These are phyloP conservation scores for Musa itinerans DNA, from an alignment of 176 grass and related monocot genomes.

Conservation along the genomic window DNA sequence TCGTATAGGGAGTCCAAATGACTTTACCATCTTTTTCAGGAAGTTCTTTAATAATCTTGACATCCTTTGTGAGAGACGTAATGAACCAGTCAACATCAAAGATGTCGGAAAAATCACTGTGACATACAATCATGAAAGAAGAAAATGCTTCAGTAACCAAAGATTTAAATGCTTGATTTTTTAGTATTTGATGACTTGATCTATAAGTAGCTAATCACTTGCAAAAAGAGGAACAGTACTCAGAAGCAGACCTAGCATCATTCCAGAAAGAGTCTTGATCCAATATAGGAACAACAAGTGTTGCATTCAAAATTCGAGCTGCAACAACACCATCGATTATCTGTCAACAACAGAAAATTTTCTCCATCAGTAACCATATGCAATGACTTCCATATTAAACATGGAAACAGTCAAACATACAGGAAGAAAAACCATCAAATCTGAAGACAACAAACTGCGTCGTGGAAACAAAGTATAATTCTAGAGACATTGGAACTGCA, in stretches of 20 bases:
- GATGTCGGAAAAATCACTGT: slow-evolving; percentile 81
- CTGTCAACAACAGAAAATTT: slow-evolving; percentile 34
- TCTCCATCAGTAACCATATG: slow-evolving; percentile 1
- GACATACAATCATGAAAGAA: neutral
- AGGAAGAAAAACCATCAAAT: neutral
- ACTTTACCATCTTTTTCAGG: slow-evolving; percentile 50
- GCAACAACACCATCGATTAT: slow-evolving; percentile 96
- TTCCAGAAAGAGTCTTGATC: slow-evolving; percentile 96
- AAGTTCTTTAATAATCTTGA: slow-evolving; percentile 66
- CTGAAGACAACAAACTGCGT: neutral
- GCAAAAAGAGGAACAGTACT: neutral
- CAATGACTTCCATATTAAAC: neutral
- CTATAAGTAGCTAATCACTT: neutral
- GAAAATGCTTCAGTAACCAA: neutral
- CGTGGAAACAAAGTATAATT: neutral
- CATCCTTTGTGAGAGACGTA: slow-evolving; percentile 63
- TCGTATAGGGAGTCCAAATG: slow-evolving; percentile 49
- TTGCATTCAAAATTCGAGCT: slow-evolving; percentile 79
- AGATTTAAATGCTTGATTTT: neutral
- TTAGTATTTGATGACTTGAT: neutral
- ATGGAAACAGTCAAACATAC: neutral
- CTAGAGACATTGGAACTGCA: neutral
- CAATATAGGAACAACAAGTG: slow-evolving; percentile 73
- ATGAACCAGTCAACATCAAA: slow-evolving; percentile 90
- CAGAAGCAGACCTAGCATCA: slow-evolving; percentile 49